Conservation (phyloP, 2,329 filamentous ascomycete species). For the Colletotrichum cuscutae region DNA sequence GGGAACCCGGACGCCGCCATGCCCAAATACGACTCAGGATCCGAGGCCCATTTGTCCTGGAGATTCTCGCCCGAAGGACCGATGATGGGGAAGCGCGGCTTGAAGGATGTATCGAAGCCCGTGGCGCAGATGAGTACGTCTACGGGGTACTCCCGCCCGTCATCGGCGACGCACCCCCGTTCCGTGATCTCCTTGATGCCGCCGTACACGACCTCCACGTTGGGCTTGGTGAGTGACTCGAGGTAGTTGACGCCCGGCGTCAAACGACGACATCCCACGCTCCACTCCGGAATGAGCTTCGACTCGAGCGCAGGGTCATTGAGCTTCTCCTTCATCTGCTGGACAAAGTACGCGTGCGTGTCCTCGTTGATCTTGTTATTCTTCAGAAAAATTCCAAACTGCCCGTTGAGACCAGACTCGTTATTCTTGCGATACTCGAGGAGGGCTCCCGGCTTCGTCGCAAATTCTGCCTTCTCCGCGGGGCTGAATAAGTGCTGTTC, state of each 20-base stretch:
- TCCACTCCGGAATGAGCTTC: slow-evolving; percentile 37
- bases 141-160: slow-evolving; percentile 41
- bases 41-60: slow-evolving; percentile 41
- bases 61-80: slow-evolving; percentile 50
- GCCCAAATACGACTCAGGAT: slow-evolving; percentile 45
- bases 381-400: slow-evolving; percentile 59
- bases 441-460: slow-evolving; percentile 49
- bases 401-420: slow-evolving; percentile 56
- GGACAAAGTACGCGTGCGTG: slow-evolving; percentile 51
- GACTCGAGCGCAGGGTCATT: slow-evolving; percentile 40
- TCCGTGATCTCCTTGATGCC: slow-evolving; percentile 44
- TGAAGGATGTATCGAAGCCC: slow-evolving; percentile 41
- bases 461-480: slow-evolving; percentile 53
- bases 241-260: slow-evolving; percentile 40
- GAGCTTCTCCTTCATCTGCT: slow-evolving; percentile 51
- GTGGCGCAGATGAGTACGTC: slow-evolving; percentile 41
- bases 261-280: slow-evolving; percentile 39
- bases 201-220: slow-evolving; percentile 48
- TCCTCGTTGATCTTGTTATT: slow-evolving; percentile 50
- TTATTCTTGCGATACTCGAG: slow-evolving; percentile 54
- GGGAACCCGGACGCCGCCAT: slow-evolving; percentile 41
- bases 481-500: slow-evolving; percentile 53
- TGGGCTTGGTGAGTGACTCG: slow-evolving; percentile 38
- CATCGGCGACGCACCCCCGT: slow-evolving; percentile 40
- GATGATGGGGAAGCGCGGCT: slow-evolving; percentile 53